These are phyloP conservation scores for Cystobasidium slooffiae DNA, from an alignment of 1,284 basidiomycete genomes.

Conservation along the genomic window DNA sequence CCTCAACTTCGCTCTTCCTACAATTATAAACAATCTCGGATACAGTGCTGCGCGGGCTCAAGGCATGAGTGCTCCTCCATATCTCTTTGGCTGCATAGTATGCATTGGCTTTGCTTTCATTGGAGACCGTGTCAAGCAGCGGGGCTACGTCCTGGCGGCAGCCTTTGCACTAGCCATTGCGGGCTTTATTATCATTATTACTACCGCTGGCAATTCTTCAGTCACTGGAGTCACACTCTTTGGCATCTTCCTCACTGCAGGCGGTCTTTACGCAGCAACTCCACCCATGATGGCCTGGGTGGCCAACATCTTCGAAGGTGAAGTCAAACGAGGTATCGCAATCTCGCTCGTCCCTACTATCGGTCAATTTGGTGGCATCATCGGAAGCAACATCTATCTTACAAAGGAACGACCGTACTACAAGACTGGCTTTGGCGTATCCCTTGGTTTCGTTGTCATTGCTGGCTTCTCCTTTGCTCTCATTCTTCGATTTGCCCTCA, in stretches of 20 bases:
- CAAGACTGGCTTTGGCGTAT: constrained; percentile 27
- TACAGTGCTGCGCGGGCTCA: constrained; percentile 63
- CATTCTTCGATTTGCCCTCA: constrained; percentile 4
- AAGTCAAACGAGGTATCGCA: constrained; percentile 20
- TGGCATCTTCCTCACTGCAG: background rate
- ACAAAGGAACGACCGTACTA: constrained; percentile 21
- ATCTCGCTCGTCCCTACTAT: constrained; percentile 2
- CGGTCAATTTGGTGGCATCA: constrained; percentile 26
- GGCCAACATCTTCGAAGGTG: constrained; percentile 15
- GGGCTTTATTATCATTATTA: constrained; percentile 3
- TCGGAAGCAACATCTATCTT: constrained; percentile 34
- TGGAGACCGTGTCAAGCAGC: background rate
- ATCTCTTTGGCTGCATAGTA: constrained; percentile 11
- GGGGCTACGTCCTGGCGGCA: background rate
- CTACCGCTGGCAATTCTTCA: background rate
- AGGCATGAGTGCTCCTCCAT: constrained; percentile 60
- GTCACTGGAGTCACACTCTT: constrained; percentile 4
- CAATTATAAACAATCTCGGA: constrained; percentile 66
- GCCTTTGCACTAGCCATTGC: background rate
- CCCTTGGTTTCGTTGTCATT: constrained; percentile 14
- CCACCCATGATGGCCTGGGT: constrained; percentile 22
- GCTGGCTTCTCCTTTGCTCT: background rate
- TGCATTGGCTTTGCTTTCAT: constrained; percentile 4
- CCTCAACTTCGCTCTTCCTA: constrained; percentile 17
- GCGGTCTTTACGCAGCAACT: constrained; percentile 12